Evolutionary conservation across 1,284 basidiomycete species (phyloP), one percentile per base, ranked within the genome.

Genomic region (Butyriboletus appendiculatus): DNA sequence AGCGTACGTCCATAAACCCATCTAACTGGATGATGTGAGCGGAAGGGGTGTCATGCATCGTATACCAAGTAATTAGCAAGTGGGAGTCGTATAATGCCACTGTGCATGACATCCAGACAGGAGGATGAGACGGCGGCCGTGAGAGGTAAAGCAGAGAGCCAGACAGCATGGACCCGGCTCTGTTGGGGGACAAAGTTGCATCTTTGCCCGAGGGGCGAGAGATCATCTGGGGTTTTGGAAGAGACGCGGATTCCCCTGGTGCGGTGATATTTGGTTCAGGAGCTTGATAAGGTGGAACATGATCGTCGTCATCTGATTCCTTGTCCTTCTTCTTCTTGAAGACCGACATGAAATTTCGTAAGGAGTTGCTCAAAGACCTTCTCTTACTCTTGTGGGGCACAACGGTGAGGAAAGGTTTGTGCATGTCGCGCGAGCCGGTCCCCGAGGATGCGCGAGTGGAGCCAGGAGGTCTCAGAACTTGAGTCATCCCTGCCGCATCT

Each of bases 311-410:
- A 51, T 67, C 62, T 5, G 58, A 59, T 50, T 75, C 74, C 37
- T 66, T 73, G 37, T 64, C 65, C 48, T 68, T 78, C 69, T 69
- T 76, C 67, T 83, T 87, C 71, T 79, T 86, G 71, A 90, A 78
- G 3, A 82, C 79, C 4, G 84, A 80, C 39, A 90, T 70, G 24
- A 89, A 69, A 61, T 84, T 88, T 40, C 80, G 78, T 61, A 90
- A 75, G 22, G 86, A 89, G 62, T 81, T 81, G 34, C 85, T 79
- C 42, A 89, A 73, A 16, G 82, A 85, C n/a, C 69, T 57, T 51
- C 53, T 60, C 56, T 75, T 79, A 48, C 72, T 74, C 57, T 77
- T 79, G 42, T 57, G 50, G 22, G 61, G 51, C 3, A n/a, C 32
- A 34, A 53, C 39, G 2, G 39, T 32, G 28, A 66, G 64, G 40